phyloP scores from a whole-genome alignment of 2,329 filamentous ascomycete genomes.

The Dactylonectria macrodidyma region DNA sequence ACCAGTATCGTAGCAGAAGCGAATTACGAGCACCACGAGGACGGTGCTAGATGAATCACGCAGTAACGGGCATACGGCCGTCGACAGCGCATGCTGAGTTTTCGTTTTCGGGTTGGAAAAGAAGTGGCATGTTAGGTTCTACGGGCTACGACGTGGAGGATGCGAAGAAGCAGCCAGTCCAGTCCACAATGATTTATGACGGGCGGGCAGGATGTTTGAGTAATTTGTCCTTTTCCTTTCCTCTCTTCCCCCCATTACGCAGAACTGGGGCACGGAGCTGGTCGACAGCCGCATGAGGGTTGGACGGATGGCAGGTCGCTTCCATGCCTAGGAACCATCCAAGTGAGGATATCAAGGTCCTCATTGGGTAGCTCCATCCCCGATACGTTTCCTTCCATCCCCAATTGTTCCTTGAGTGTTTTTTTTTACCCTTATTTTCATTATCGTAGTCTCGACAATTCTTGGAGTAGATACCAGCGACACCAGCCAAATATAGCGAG shows the following conservation, averaged over 20 bases:
- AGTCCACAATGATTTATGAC: slow-evolving; percentile 17
- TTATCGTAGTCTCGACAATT: slow-evolving; percentile 15
- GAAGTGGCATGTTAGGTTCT: slow-evolving; percentile 15
- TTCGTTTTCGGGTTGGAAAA: slow-evolving; percentile 7
- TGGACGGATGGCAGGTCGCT: slow-evolving; percentile 38
- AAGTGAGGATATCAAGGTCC: slow-evolving; percentile 15
- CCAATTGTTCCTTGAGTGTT: slow-evolving; percentile 2
- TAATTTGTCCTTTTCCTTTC: slow-evolving; percentile 16
- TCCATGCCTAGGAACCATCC: slow-evolving; percentile 9
- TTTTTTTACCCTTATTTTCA: slow-evolving; percentile 1
- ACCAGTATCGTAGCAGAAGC: neutral
- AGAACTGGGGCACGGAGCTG: neutral
- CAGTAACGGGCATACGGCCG: neutral
- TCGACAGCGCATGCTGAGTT: slow-evolving; percentile 16
- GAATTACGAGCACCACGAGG: neutral
- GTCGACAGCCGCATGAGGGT: neutral
- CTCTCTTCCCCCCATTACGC: slow-evolving; percentile 17
- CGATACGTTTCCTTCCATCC: slow-evolving; percentile 9
- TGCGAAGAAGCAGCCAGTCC: slow-evolving; percentile 5
- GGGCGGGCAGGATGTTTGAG: slow-evolving; percentile 11
- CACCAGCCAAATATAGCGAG: slow-evolving; percentile 23
- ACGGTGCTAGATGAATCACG: slow-evolving; percentile 11
- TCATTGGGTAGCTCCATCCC: slow-evolving; percentile 14
- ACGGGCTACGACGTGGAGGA: neutral
- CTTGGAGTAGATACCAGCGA: slow-evolving; percentile 36